Conservation (phyloP, 768 basidiomycete genomes). For the Leccinum olivaceopallidum region DNA sequence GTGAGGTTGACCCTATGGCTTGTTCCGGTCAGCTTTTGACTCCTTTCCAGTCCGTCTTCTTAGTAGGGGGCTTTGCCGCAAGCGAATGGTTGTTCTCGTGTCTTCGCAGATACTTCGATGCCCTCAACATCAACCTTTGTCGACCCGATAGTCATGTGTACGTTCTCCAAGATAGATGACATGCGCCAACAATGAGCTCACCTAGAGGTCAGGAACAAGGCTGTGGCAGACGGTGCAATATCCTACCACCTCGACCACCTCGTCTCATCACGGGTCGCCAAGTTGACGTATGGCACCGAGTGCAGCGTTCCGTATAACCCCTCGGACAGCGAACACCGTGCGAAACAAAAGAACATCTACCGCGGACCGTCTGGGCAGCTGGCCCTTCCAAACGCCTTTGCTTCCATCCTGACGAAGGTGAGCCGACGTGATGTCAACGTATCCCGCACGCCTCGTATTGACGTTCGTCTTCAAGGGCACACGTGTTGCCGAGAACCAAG, state of each 20-base stretch:
- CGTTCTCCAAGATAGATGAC: slow-evolving; percentile 19
- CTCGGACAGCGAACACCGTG: slow-evolving; percentile 40
- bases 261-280: slow-evolving; percentile 49
- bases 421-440: neutral
- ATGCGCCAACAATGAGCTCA: slow-evolving; percentile 12
- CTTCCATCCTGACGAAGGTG: slow-evolving; percentile 45
- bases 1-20: slow-evolving; percentile 21
- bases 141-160: slow-evolving; percentile 58
- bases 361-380: slow-evolving; percentile 39
- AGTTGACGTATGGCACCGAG: slow-evolving; percentile 48
- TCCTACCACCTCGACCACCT: slow-evolving; percentile 47
- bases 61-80: slow-evolving; percentile 56
- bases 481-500: slow-evolving; percentile 45
- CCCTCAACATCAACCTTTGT: slow-evolving; percentile 42
- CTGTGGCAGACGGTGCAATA: slow-evolving; percentile 53
- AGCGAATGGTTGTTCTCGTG: slow-evolving; percentile 48
- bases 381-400: slow-evolving; percentile 42
- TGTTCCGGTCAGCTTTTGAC: neutral
- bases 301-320: slow-evolving; percentile 38
- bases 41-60: slow-evolving; percentile 37
- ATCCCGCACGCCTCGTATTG: neutral
- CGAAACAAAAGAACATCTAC: slow-evolving; percentile 34
- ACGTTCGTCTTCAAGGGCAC: slow-evolving; percentile 37
- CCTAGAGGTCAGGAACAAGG: slow-evolving; percentile 39
- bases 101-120: slow-evolving; percentile 40